Evolutionary conservation across 2,329 filamentous ascomycete species (phyloP).

Genomic region (Exophiala viscosa): DNA sequence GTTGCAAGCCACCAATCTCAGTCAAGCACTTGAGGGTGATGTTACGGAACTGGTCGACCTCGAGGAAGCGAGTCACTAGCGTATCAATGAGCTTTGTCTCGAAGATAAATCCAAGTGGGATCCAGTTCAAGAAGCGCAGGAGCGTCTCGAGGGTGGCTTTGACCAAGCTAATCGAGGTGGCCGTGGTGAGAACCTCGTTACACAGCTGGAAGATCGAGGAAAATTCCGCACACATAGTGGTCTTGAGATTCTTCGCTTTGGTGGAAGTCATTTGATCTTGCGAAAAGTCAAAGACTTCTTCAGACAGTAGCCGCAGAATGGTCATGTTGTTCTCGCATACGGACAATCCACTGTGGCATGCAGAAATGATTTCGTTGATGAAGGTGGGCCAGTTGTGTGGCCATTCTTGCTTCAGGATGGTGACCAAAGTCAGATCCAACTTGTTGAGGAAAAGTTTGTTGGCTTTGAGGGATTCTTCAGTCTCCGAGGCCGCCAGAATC

Average conservation of each 20-base stretch:
- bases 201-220: slow-evolving; percentile 97
- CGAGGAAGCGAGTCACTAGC: slow-evolving; percentile 83
- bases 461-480: slow-evolving; percentile 78
- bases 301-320: slow-evolving; percentile 88
- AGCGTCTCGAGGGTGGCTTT: slow-evolving; percentile 96
- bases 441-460: slow-evolving; percentile 95
- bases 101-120: slow-evolving; percentile 96
- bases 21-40: slow-evolving; percentile 94
- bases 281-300: slow-evolving; percentile 98
- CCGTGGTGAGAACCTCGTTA: slow-evolving; percentile 88
- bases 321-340: slow-evolving; percentile 99
- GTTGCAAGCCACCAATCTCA: slow-evolving; percentile 91
- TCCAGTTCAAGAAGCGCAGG: slow-evolving; percentile 97
- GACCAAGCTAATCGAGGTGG: slow-evolving; percentile 81
- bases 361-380: slow-evolving; percentile 98
- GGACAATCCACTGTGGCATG: slow-evolving; percentile 89
- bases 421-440: slow-evolving; percentile 94
- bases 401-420: slow-evolving; percentile 98
- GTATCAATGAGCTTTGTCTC: slow-evolving; percentile 96
- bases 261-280: slow-evolving; percentile 98
- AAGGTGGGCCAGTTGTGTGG: slow-evolving; percentile 99
- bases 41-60: slow-evolving; percentile 92
- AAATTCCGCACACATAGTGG: slow-evolving; percentile 98
- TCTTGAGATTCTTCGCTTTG: slow-evolving; percentile 94
- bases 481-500: slow-evolving; percentile 88